Base-by-base conservation (phyloP, 2,329 filamentous ascomycete genomes). In the Aureobasidium uvarum region DNA sequence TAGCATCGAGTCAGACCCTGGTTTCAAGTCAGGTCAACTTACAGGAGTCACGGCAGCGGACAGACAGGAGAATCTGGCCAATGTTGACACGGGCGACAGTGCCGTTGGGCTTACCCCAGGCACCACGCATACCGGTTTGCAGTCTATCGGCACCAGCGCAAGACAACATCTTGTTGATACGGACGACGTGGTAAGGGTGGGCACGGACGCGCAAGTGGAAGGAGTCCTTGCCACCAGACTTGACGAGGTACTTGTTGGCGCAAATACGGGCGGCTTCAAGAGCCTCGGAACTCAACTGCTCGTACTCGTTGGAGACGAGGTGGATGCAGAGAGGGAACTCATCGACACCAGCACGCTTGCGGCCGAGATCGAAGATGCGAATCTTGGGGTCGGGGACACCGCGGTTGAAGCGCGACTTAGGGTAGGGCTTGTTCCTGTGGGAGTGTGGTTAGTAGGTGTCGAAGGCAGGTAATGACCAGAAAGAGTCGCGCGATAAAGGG, bases 111-210 rank as follows among this genome's bases (percentile, higher is more conserved):
- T 99, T 99, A 80, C 95, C 95, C 89, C 92, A 99, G 76, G 95
- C 95, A 89, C 95, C 95, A 90, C 95, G 94, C 95, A 99, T 99
- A 87, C 95, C 95, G 76, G 95, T 99, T 85, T 99, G 95, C 83
- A 99, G 87, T 90, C 95, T 92, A 98, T 99, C 95, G 89, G 95
- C 95, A 88, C 95, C 95, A 79, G 95, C 95, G 83, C 95, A 99
- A 80, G 95, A 98, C 92, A 99, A 94, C 95, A 99, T 99, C 91
- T 99, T 99, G 92, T 99, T 99, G 93, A 99, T 99, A 84, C 95
- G 95, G 87, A 99, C 90, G 84, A 99, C 95, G 87, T 99, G 95
- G 92, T 91, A 99, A 74, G 95, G 95, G 88, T 99, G 95, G 79
- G 92, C 93, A 80, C 95, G 86, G 77, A 88, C 84, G 72, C 86